Conservation (phyloP, 768 basidiomycete species). For the Omphalotus guepiniiformis region DNA sequence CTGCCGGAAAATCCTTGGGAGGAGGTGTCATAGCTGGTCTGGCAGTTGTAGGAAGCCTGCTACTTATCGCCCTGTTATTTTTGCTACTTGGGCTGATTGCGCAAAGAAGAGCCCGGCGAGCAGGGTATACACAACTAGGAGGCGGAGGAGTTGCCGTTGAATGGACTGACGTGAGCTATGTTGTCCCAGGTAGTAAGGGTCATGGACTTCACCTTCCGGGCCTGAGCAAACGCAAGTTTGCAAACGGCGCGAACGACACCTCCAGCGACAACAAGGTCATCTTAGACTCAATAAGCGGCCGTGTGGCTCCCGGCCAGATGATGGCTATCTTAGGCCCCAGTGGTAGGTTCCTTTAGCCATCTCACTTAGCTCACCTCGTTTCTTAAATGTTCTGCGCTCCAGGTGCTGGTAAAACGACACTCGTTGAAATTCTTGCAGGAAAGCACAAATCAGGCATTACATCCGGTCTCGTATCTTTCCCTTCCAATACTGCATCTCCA, state of each 20-base stretch:
- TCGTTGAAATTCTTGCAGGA: constrained; percentile 87
- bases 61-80: constrained; percentile 53
- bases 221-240: constrained; percentile 12
- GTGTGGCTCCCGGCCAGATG: constrained; percentile 75
- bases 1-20: constrained; percentile 46
- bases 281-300: constrained; percentile 65
- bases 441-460: constrained; percentile 72
- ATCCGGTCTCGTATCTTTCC: constrained; percentile 62
- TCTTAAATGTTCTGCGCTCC: no score
- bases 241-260: constrained; percentile 25
- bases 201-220: no score
- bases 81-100: constrained; percentile 56
- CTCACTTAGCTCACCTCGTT: constrained; percentile 1
- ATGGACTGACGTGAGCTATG: constrained; percentile 69
- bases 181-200: constrained; percentile 35
- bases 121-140: constrained; percentile 31
- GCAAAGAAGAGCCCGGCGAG: constrained; percentile 59
- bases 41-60: constrained; percentile 71
- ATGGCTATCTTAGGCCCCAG: constrained; percentile 92
- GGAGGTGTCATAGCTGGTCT: constrained; percentile 90
- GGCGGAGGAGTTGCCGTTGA: constrained; percentile 57
- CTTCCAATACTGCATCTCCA: constrained; percentile 25
- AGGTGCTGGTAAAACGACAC: constrained; percentile 87
- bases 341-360: constrained; percentile 39
- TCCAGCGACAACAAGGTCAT: constrained; percentile 55